Evolutionary conservation across 208 protist species (phyloP).

Genomic region (Leishmania aethiopica): DNA sequence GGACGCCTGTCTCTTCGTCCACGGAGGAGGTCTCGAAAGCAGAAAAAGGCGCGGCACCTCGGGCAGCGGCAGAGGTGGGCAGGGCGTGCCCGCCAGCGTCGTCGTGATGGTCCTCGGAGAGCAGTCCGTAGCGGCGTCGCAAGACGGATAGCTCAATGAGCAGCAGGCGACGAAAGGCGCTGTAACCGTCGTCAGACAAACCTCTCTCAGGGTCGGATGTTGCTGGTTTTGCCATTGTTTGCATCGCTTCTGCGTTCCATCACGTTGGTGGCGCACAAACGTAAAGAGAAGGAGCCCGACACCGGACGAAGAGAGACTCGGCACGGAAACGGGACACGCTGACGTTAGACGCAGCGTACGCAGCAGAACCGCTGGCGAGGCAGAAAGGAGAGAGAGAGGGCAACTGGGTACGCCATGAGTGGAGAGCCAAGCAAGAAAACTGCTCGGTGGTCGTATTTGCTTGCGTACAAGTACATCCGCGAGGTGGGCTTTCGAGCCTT

Average conservation of each 20-base stretch:
- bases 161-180: conserved; percentile 20
- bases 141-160: conserved; percentile 36
- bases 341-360: neutral
- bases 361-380: neutral
- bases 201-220: neutral
- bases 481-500: neutral
- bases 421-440: neutral
- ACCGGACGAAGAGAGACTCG: neutral
- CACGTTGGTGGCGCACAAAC: neutral
- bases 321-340: neutral
- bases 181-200: neutral
- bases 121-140: conserved; percentile 14
- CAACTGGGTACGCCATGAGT: neutral
- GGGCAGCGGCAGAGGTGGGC: neutral
- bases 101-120: neutral
- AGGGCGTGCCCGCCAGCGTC: neutral
- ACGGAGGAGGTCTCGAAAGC: neutral
- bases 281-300: neutral
- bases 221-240: neutral
- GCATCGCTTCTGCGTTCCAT: neutral
- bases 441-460: neutral
- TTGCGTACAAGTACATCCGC: too few species aligned
- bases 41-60: too few species aligned
- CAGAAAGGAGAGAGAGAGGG: neutral
- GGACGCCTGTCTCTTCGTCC: conserved; percentile 9